Conservation (phyloP, 2,329 filamentous ascomycete species). For the Penicillium thymicola region DNA sequence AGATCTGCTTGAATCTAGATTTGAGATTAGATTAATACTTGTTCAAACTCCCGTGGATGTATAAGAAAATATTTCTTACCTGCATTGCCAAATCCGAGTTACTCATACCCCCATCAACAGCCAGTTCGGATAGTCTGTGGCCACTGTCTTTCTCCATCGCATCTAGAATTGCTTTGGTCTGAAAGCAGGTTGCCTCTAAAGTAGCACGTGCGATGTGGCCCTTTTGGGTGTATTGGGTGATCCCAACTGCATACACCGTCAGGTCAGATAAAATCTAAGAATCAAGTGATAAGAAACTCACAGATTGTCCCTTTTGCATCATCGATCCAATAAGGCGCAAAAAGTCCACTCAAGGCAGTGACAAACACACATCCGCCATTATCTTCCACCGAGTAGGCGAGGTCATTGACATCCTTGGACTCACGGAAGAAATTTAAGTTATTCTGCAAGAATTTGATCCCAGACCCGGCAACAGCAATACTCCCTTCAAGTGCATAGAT, state of each 20-base stretch:
- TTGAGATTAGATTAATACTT: background rate
- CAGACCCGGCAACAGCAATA: constrained; percentile 76
- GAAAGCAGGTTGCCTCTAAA: constrained; percentile 86
- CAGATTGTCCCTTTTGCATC: constrained; percentile 86
- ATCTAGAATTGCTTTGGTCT: constrained; percentile 88
- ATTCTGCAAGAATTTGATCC: constrained; percentile 70
- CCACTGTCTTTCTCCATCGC: constrained; percentile 87
- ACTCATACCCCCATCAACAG: constrained; percentile 85
- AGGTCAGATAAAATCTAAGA: constrained; percentile 10
- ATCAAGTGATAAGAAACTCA: constrained; percentile 38
- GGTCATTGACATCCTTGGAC: constrained; percentile 60
- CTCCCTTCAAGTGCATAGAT: constrained; percentile 82
- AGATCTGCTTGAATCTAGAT: constrained; percentile 72
- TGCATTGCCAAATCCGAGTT: constrained; percentile 88
- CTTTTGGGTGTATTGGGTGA: constrained; percentile 79
- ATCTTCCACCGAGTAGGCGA: constrained; percentile 64
- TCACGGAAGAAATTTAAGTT: constrained; percentile 61
- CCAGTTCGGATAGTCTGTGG: constrained; percentile 70
- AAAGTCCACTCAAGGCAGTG: constrained; percentile 85
- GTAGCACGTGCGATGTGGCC: constrained; percentile 87
- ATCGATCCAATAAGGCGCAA: constrained; percentile 93
- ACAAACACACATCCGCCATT: constrained; percentile 85
- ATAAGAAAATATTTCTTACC: constrained; percentile 34
- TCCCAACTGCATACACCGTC: constrained; percentile 56
- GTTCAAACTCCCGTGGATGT: constrained; percentile 15